Evolutionary conservation across 371 early-diverging fungal genomes (phyloP), one percentile per base, ranked within the genome.

Genomic region (Actinomortierella wolfii): DNA sequence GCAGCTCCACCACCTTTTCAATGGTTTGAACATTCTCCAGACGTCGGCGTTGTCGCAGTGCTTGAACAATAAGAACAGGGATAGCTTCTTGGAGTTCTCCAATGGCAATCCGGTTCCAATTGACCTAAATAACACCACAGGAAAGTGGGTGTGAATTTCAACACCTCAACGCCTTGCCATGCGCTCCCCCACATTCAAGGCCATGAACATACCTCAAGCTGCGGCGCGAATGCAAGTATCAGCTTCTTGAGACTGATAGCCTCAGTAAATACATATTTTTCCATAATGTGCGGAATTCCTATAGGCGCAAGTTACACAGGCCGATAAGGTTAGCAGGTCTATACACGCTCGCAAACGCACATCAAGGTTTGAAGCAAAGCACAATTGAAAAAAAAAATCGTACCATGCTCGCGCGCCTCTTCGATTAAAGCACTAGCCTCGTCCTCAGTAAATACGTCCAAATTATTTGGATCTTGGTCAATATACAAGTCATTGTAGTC

Each of bases 1-100:
- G 54, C 7, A 95, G 73, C 4, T 82, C 69, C 1, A 91, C 83
- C 3, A 89, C 94, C 52, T 96, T 87, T 0, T 92, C 85, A 4
- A 94, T 43, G 0, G 92, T 87, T 57, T 87, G 90, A 25, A 93
- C 76, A 58, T 79, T 47, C 1, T 79, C 76, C 5, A 89, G 55
- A 53, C 85, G 80, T n/a, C 63, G 77, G 20, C 92, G 79, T 39
- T 84, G 82, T 34, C 86, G 83, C 46, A 86, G 70, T 60, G 79
- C 79, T 3, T 83, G 81, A 18, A 74, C 71, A 13, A 92, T 56
- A 4, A 34, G 7, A 11, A 6, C 4, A 6, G 34, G 34, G 4
- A 34, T 34, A 4, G 34, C 34, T 11, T 34, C 34, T 34, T 34
- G 34, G 7, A 34, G 34, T 6, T 34, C 34, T 6, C 4, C 34